Base-by-base conservation (phyloP, 2,329 filamentous ascomycete species). In the Daldinia eschscholtzii region DNA sequence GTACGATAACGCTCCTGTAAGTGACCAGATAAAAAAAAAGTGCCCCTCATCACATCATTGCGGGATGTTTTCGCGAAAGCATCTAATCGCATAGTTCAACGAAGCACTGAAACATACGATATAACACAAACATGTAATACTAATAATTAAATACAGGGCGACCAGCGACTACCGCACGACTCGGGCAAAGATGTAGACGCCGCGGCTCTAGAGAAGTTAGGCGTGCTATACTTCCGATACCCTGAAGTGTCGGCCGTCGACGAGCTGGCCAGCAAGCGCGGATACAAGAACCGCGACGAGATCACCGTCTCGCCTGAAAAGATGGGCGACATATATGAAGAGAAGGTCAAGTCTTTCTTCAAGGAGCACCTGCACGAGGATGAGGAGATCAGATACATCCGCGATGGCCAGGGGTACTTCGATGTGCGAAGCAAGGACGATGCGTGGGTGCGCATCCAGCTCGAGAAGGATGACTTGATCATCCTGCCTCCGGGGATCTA, bases 331-430 rank as follows among this genome's bases (percentile, higher is more conserved):
- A 82, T 89, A 50, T 99, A 98, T 83, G 95, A 99, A 82, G 88
- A 92, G 71, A 98, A 98, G 81, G 93, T 99, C 70, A 94, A 93
- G 83, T 89, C 82, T 73, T 99, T 99, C 84, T 99, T 98, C 84
- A 80, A 92, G 75, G 96, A 99, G 85, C 96, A 99, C 80, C 81
- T 99, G 76, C 96, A 99, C 79, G 96, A 99, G 83, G 96, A 99
- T 75, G 96, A 99, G 83, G 96, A 99, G 86, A 99, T 99, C 73
- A 87, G 96, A 55, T 99, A 98, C 77, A 94, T 99, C 73, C 86
- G 93, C 35, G 94, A 91, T 68, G 96, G 96, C 0, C 87, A 88
- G 62, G 96, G 96, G 0, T 99, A 92, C 80, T 99, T 99, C 79
- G 96, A 99, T 81, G 94, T 99, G 2, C 86, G 96, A 56, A 91